Base-by-base conservation (phyloP, 345 rosid genomes). In the Dovyalis caffra region DNA sequence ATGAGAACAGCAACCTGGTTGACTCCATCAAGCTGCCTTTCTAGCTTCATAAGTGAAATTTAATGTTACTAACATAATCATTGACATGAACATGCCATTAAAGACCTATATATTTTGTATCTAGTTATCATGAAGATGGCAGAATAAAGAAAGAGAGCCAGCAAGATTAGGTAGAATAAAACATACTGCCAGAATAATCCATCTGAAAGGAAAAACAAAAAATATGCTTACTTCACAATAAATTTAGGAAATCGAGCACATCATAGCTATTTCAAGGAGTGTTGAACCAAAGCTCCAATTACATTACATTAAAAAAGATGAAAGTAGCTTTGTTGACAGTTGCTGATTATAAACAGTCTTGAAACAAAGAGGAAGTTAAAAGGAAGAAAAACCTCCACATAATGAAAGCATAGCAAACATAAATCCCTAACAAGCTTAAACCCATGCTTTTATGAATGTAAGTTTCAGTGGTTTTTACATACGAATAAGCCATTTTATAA, bases 11-110 rank as follows among this genome's bases (percentile, higher is more conserved):
- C 97, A 76, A 84, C 95, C 82, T 89, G 95, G 84, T 90, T 93
- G 88, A 95, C 87, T 75, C 90, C 86, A 84, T 89, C 87, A 74
- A 95, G 97, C 91, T 89, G 92, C 85, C 88, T 91, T 81, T 92
- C 97, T 87, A 93, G 87, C 99, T 95, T 91, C 93, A 91, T 69
- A 82, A 78, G 81, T 51, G 78, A 85, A 85, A 75, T 29, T 25
- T 63, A 81, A 75, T 0, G 61, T 87, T 76, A 76, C 23, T 56
- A 69, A 68, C 66, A 29, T 68, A 57, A 73, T 49, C 16, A 72
- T 53, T 68, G 72, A 62, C 65, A 68, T 29, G 57, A 23, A 43
- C 25, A 25, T 3, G 72, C 32, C 64, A 62, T 16, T 28, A 76
- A 20, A 34, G 53, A 66, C 68, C 33, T 37, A 62, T 63, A 23